phyloP scores from a whole-genome alignment of 805 yeast genomes.

The Saccharomycopsis schoenii region DNA sequence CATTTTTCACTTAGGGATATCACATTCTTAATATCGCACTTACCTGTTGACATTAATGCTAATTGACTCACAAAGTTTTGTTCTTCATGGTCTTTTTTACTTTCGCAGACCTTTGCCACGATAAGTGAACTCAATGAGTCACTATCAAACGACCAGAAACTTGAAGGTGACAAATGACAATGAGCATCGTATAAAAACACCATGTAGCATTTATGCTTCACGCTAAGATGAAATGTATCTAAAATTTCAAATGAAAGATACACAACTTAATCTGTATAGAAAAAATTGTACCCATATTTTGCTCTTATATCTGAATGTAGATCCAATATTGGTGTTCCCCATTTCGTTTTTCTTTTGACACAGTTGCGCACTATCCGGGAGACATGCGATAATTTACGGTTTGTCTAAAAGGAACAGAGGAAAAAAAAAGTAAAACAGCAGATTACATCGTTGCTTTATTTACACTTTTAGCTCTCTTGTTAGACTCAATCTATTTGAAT shows the following conservation, averaged over 20 bases:
- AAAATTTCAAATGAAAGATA: too few species aligned
- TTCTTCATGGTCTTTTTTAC: conserved; percentile 5
- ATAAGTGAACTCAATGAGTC: conserved; percentile 3
- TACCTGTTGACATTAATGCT: conserved; percentile 40
- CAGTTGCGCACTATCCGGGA: background rate
- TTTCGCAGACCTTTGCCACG: conserved; percentile 2
- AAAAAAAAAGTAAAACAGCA: background rate
- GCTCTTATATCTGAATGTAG: background rate
- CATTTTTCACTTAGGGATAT: conserved; percentile 13
- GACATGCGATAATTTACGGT: background rate
- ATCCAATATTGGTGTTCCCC: background rate
- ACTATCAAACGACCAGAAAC: conserved; percentile 9
- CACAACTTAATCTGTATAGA: background rate
- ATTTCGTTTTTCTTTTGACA: too few species aligned
- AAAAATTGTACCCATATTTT: too few species aligned
- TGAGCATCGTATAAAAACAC: conserved; percentile 28
- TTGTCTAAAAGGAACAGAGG: background rate
- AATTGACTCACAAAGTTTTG: background rate
- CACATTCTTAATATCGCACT: conserved; percentile 27
- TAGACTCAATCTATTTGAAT: background rate
- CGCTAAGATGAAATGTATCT: too few species aligned
- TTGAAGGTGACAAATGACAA: conserved; percentile 28
- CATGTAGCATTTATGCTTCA: too few species aligned
- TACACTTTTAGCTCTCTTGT: background rate
- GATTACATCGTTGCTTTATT: background rate